Base-by-base conservation (phyloP, 176 grass and related monocot species). In the Pontederia paniculata region DNA sequence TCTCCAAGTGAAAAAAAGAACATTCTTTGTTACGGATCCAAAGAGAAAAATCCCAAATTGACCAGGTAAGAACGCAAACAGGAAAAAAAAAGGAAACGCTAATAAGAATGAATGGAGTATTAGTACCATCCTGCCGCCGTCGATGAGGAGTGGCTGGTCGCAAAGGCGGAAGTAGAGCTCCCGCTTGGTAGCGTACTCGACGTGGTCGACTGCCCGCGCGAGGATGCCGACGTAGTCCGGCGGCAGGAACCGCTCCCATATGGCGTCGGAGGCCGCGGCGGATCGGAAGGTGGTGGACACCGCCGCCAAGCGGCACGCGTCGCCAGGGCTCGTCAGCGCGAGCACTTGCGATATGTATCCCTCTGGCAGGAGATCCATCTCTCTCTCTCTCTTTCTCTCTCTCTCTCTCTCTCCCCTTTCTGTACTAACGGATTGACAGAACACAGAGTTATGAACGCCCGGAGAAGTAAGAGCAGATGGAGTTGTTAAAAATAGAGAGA, bases 161-260 rank as follows among this genome's bases (percentile, higher is more conserved):
- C n/a, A n/a, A n/a, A n/a, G n/a, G n/a, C n/a, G n/a, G n/a, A n/a
- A n/a, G n/a, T n/a, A n/a, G n/a, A n/a, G n/a, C n/a, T n/a, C n/a
- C n/a, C n/a, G n/a, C n/a, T n/a, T n/a, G n/a, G 45, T 25, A 9
- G 61, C 12, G 19, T 15, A 23, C 20, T 64, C 61, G 8, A 64
- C 7, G 8, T 44, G 61, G 13, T 12, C 8, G 44, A 49, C 45
- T 43, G 62, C 20, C 20, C 45, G 17, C 18, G 62, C 13, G 17
- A 65, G 45, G 13, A 65, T 49, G 18, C 45, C 48, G 6, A 13
- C 6, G 19, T 49, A 22, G 50, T 65, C 62, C 21, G 62, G 25
- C 42, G 62, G 62, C 9, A 65, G 45, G 62, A 65, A 50, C 45
- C 62, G 19, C 16, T 50, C 10, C 62, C 62, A 65, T 8, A 71